Evolutionary conservation across 1,284 basidiomycete species (phyloP), one percentile per base, ranked within the genome.

Genomic region (Ustilago hordei): DNA sequence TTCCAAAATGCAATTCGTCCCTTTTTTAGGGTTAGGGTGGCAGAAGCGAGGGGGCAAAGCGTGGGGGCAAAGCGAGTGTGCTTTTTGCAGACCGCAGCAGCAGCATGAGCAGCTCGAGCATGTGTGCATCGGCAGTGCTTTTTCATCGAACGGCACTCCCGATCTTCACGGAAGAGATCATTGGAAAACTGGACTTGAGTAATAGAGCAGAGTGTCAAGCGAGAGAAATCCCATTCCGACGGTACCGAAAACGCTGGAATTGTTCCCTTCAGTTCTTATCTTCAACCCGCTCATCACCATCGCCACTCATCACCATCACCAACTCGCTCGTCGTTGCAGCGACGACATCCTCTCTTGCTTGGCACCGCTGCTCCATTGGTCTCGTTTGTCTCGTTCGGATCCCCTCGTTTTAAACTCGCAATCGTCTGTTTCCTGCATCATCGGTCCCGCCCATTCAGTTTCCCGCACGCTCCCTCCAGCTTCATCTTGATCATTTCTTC

Each of bases 381-480:
- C 43, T 45, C 43, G 43, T 41, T 15, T 6, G 8, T 41, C n/a
- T 45, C n/a, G n/a, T 19, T 19, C 23, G 23, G 3, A 28, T 28
- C 23, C 23, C 23, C 23, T 28, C 23, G 23, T 3, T 28, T 28
- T 28, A 28, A 28, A 28, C 23, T 28, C 23, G 23, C 23, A 28
- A 28, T 45, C n/a, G 43, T 45, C 36, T 38, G 13, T 38, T 13
- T 38, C 36, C 36, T 38, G 8, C 36, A 38, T 38, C 19, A 50
- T 28, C 48, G 23, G 12, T 23, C 19, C 8, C 12, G 23, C 48
- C 28, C 48, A 19, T 35, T 36, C 52, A 34, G 28, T 32, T 15
- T 36, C n/a, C 52, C 52, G 52, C 52, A 54, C 52, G 34, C 11
- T 19, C 52, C 52, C 5, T n/a, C 28, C 8, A n/a, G 13, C 52